Percentiles rank a stretch among this genome's conserved stretches.
Conservation (phyloP, 306 rosid species). For the Trifolium repens region DNA sequence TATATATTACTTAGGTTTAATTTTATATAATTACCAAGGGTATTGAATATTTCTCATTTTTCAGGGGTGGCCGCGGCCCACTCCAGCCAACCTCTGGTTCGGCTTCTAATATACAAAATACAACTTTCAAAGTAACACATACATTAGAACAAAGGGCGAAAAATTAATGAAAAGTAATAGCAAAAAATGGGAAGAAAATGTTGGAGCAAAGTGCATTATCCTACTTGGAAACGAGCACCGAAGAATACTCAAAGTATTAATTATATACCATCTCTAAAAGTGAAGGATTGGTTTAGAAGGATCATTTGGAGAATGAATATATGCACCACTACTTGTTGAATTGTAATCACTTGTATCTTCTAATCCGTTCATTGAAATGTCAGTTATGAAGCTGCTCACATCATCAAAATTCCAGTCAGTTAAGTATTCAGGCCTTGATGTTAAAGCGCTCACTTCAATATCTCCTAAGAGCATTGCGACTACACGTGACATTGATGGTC, state of each 20-base stretch:
- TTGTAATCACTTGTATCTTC: conserved; percentile 31
- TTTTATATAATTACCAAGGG: too few relatives aligned
- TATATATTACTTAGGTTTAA: too few relatives aligned
- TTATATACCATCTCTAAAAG: conserved; percentile 43
- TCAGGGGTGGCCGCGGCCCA: too few relatives aligned
- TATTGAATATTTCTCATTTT: too few relatives aligned
- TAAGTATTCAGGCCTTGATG: conserved; percentile 68
- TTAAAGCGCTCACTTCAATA: conserved; percentile 55
- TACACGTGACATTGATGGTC: conserved; percentile 76
- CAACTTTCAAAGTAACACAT: too few relatives aligned
- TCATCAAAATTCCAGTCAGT: conserved; percentile 71
- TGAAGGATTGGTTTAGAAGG: conserved; percentile 40
- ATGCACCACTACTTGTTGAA: conserved; percentile 42
- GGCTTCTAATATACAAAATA: too few relatives aligned
- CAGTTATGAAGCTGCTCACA: conserved; percentile 29
- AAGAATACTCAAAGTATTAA: neutral
- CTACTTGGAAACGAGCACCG: too few relatives aligned
- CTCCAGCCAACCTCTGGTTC: too few relatives aligned
- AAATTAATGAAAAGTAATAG: neutral
- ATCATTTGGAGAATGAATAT: conserved; percentile 29
- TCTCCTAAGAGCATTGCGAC: conserved; percentile 80
- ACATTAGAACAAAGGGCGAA: neutral
- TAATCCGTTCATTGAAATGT: conserved; percentile 38
- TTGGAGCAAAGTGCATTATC: neutral
- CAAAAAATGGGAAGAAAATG: neutral